Percentiles rank a stretch among this genome's conserved stretches.
Conservation (phyloP, 148 eudicot genomes). For the Talinum fruticosum region DNA sequence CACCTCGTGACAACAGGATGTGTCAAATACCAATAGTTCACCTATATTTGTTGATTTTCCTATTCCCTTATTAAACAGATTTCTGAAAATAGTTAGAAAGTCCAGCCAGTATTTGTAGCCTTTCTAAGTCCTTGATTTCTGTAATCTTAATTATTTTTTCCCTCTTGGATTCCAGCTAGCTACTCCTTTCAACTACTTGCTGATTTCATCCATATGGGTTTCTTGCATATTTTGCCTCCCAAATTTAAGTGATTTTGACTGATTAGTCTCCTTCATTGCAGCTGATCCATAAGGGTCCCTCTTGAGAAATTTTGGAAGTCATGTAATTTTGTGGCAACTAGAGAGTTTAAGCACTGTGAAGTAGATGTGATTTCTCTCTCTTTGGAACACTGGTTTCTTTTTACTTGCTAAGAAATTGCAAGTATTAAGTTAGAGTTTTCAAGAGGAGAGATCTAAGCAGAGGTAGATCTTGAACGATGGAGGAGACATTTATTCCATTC, state of each 20-base stretch:
- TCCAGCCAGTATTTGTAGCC: slow-evolving; percentile 3
- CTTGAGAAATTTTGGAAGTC: slow-evolving; percentile 21
- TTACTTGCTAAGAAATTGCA: slow-evolving; percentile 11
- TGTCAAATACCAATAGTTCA: background rate
- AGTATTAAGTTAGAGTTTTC: slow-evolving; percentile 6
- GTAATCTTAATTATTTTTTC: slow-evolving; percentile 1
- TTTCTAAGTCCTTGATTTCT: slow-evolving; percentile 20
- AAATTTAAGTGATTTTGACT: background rate
- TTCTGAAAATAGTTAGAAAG: background rate
- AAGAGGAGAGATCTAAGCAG: background rate
- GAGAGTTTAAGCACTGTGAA: background rate
- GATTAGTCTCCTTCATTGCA: slow-evolving; percentile 1
- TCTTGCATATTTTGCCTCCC: background rate
- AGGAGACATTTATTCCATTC: slow-evolving; percentile 84
- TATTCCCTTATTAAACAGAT: background rate
- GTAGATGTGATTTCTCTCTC: slow-evolving; percentile 14
- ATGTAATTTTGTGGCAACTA: slow-evolving; percentile 30
- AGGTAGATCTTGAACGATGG: slow-evolving; percentile 45
- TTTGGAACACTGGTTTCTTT: slow-evolving; percentile 22
- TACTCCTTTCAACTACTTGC: background rate
- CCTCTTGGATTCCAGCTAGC: background rate
- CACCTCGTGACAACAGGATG: background rate
- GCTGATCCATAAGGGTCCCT: background rate
- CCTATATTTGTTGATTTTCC: background rate
- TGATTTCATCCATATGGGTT: slow-evolving; percentile 23